These are phyloP conservation scores for Stagonosporopsis vannaccii DNA, from an alignment of 2,329 filamentous ascomycete species.

Conservation along the genomic window DNA sequence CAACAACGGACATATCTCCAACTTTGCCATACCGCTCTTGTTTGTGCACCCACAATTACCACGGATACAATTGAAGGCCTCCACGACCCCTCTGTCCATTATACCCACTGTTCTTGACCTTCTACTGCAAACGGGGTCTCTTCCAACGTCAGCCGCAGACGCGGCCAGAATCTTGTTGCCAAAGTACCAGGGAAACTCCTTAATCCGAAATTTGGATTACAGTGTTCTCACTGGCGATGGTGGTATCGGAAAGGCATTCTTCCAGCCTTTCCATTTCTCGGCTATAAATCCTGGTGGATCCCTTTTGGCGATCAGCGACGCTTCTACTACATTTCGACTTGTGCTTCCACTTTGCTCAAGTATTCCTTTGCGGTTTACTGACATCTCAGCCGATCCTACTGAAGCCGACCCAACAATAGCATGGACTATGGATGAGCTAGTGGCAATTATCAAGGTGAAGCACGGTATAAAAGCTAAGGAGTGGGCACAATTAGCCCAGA, in stretches of 20 bases:
- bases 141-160: slow-evolving; percentile 10
- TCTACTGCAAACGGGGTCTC: slow-evolving; percentile 20
- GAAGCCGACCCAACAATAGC: slow-evolving; percentile 20
- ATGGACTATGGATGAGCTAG: slow-evolving; percentile 25
- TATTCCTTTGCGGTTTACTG: slow-evolving; percentile 25
- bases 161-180: slow-evolving; percentile 15
- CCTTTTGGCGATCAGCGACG: slow-evolving; percentile 26
- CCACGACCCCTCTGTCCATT: slow-evolving; percentile 25
- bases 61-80: slow-evolving; percentile 22
- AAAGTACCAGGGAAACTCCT: slow-evolving; percentile 24
- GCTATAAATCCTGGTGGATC: slow-evolving; percentile 27
- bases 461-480: slow-evolving; percentile 19
- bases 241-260: slow-evolving; percentile 15
- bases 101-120: slow-evolving; percentile 26
- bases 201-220: slow-evolving; percentile 22
- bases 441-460: slow-evolving; percentile 21
- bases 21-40: slow-evolving; percentile 25
- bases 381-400: slow-evolving; percentile 18
- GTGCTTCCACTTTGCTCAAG: slow-evolving; percentile 25
- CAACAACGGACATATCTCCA: slow-evolving; percentile 26
- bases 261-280: slow-evolving; percentile 27
- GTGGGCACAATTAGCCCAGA: slow-evolving; percentile 22
- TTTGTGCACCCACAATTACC: slow-evolving; percentile 26
- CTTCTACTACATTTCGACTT: slow-evolving; percentile 21
- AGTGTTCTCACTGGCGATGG: slow-evolving; percentile 15